Conservation (phyloP, 352 stramenopile genomes). For the Globisporangium yorkense region DNA sequence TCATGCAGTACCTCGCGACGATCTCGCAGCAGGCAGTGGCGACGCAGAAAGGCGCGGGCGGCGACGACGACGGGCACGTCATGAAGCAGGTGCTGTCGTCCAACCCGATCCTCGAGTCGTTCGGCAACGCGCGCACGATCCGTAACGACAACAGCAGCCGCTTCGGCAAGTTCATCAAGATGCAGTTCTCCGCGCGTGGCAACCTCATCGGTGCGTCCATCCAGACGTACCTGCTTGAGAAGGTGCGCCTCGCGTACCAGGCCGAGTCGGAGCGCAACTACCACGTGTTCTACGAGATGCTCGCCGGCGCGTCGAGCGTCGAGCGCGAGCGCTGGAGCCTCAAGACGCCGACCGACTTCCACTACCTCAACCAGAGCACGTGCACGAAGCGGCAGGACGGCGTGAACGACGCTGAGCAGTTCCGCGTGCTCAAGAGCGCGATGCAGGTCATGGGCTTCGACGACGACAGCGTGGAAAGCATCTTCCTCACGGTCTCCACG, state of each 20-base stretch:
- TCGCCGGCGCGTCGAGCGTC: slow-evolving; percentile 58
- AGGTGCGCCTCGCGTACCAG: slow-evolving; percentile 93
- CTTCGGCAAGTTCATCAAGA: slow-evolving; percentile 98
- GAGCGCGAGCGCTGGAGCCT: slow-evolving; percentile 67
- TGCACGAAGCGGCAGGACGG: slow-evolving; percentile 82
- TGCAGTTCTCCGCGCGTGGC: slow-evolving; percentile 86
- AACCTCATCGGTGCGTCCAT: slow-evolving; percentile 89
- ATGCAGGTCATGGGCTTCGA: slow-evolving; percentile 88
- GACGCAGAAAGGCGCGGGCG: too few relatives aligned
- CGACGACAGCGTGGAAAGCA: slow-evolving; percentile 82
- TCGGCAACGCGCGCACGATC: slow-evolving; percentile 97
- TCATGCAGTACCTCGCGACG: slow-evolving; percentile 94
- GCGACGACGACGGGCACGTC: slow-evolving; percentile 51
- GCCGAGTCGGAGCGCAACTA: slow-evolving; percentile 93
- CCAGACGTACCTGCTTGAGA: slow-evolving; percentile 96
- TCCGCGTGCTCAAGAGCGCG: slow-evolving; percentile 62
- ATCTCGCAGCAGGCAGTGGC: slow-evolving; percentile 55
- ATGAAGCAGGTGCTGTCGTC: slow-evolving; percentile 94
- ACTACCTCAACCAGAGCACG: slow-evolving; percentile 89
- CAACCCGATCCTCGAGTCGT: slow-evolving; percentile 98
- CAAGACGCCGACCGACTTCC: slow-evolving; percentile 58
- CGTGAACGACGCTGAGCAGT: slow-evolving; percentile 89
- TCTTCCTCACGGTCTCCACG: slow-evolving; percentile 89
- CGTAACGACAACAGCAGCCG: slow-evolving; percentile 96
- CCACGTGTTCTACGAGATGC: slow-evolving; percentile 96